A percentile compares a stretch with the other conserved stretches of the same genome.
Evolutionary conservation across 345 rosid species (phyloP).

Genomic region (Gossypioides kirkii): DNA sequence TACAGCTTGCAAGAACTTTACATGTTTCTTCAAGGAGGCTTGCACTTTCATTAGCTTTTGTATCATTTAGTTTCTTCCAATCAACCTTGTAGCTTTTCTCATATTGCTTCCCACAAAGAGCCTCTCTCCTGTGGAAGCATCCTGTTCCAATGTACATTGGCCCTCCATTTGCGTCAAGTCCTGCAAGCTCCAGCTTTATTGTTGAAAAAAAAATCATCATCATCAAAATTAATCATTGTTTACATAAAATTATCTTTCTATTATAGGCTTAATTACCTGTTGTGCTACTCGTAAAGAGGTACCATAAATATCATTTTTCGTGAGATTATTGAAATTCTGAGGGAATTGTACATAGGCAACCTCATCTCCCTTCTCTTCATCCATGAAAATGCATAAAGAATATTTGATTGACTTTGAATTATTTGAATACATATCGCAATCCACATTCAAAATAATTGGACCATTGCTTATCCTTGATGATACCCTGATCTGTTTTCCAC

Average conservation of each 20-base stretch:
- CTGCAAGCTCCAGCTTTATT: neutral
- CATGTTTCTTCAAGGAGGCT: neutral
- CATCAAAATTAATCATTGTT: neutral
- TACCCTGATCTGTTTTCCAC: neutral
- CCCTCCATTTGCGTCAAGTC: neutral
- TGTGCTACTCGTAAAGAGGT: neutral
- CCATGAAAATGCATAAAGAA: neutral
- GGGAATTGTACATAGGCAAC: neutral
- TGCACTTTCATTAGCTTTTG: neutral
- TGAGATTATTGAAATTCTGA: neutral
- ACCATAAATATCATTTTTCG: neutral
- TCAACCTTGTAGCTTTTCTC: neutral
- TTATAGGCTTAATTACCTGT: neutral
- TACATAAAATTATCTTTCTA: neutral
- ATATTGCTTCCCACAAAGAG: neutral
- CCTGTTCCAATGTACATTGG: neutral
- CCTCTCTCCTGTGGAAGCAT: neutral
- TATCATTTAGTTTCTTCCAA: conserved; percentile 18
- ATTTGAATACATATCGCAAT: conserved; percentile 2
- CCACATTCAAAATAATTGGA: neutral
- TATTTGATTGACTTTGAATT: neutral
- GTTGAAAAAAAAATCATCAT: neutral
- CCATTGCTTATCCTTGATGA: neutral
- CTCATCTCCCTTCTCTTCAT: conserved; percentile 1
- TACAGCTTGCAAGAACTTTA: neutral